Evolutionary conservation across 2,329 filamentous ascomycete species (phyloP).

Genomic region (Claviceps purpurea): DNA sequence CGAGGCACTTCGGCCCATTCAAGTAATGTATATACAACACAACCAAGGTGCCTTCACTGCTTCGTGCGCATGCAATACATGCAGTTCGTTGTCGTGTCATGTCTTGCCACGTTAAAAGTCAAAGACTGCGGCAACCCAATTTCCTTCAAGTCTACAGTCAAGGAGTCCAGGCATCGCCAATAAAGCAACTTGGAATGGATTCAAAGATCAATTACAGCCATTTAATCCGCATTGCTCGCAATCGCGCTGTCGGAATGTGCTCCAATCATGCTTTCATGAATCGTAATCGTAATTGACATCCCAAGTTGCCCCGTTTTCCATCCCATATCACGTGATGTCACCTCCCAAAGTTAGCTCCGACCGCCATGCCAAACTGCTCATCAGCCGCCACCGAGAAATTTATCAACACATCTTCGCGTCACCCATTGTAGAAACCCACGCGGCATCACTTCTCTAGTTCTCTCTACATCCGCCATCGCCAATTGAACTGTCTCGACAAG

Average conservation of each 20-base stretch:
- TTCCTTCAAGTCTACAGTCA: no score
- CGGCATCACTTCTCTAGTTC: not conserved
- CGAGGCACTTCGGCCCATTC: not conserved
- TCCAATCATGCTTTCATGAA: conserved; percentile 1
- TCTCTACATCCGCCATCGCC: conserved; percentile 5
- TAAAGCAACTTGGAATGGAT: no score
- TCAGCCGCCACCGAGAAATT: conserved; percentile 28
- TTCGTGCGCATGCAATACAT: not conserved
- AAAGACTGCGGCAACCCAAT: not conserved
- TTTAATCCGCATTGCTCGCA: no score
- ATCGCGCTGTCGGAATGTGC: no score
- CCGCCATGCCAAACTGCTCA: conserved; percentile 11
- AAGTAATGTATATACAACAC: not conserved
- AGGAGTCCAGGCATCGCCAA: no score
- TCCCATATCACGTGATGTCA: conserved; percentile 7
- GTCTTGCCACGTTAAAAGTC: not conserved
- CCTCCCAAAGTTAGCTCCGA: conserved; percentile 14
- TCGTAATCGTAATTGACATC: not conserved
- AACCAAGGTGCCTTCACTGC: not conserved
- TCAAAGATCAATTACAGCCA: no score
- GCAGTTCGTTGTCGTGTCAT: not conserved
- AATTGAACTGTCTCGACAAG: not conserved
- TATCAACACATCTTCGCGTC: conserved; percentile 21
- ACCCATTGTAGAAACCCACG: not conserved
- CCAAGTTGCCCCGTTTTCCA: not conserved